These are phyloP conservation scores for Sphaceloma murrayae DNA, from an alignment of 2,329 filamentous ascomycete genomes.

Conservation along the genomic window DNA sequence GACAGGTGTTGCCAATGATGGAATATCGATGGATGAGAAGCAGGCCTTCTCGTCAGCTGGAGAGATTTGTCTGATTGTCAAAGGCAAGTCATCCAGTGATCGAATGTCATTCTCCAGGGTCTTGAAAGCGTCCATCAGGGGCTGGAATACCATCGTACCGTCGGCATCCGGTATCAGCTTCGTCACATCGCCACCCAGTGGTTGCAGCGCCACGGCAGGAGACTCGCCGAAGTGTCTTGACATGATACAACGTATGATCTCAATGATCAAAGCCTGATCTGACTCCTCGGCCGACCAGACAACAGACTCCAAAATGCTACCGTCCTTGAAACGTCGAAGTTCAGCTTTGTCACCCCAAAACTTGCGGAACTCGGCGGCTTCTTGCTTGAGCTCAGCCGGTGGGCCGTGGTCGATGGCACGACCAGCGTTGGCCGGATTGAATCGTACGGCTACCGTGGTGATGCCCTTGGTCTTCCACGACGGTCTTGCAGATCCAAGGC, in stretches of 20 bases:
- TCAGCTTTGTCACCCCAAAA: slow-evolving; percentile 97
- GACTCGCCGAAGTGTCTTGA: slow-evolving; percentile 56
- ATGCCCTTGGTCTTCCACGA: slow-evolving; percentile 24
- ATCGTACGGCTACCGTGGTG: slow-evolving; percentile 57
- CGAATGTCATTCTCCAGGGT: slow-evolving; percentile 68
- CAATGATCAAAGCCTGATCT: slow-evolving; percentile 58
- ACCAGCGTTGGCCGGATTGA: slow-evolving; percentile 61
- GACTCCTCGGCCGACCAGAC: slow-evolving; percentile 61
- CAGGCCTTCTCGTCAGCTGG: slow-evolving; percentile 64
- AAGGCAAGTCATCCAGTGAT: slow-evolving; percentile 67
- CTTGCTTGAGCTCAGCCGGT: slow-evolving; percentile 72
- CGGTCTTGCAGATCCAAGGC: slow-evolving; percentile 26
- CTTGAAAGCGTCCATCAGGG: slow-evolving; percentile 59
- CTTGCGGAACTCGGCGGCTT: slow-evolving; percentile 68
- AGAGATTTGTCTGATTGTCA: slow-evolving; percentile 74
- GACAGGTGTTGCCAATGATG: slow-evolving; percentile 45
- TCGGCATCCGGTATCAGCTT: slow-evolving; percentile 33
- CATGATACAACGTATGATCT: slow-evolving; percentile 67
- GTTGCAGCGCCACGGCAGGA: slow-evolving; percentile 39
- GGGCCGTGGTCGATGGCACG: slow-evolving; percentile 83
- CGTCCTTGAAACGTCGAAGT: slow-evolving; percentile 87
- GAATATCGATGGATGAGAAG: slow-evolving; percentile 55
- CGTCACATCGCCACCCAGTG: slow-evolving; percentile 40
- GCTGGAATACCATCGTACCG: slow-evolving; percentile 51
- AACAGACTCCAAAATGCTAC: slow-evolving; percentile 83